A percentile compares a stretch with the other conserved stretches of the same genome.
These are phyloP conservation scores for Chaetomium sp. DNA, from an alignment of 2,329 filamentous ascomycete species.

Conservation along the genomic window DNA sequence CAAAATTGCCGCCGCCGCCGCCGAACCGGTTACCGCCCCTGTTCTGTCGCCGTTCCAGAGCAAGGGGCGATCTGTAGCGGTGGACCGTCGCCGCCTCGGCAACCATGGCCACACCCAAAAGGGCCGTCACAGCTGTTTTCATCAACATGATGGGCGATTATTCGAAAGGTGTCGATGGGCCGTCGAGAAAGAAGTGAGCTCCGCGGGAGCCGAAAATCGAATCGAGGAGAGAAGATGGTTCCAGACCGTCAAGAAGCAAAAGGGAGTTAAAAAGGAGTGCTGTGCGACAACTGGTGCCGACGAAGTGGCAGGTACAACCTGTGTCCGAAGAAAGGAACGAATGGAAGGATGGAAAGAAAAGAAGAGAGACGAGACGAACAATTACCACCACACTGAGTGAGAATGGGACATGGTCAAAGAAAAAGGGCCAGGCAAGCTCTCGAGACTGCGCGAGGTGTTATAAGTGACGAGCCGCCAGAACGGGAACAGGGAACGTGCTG, in stretches of 20 bases:
- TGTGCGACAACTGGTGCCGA: conserved; percentile 48
- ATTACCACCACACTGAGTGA: conserved; percentile 49
- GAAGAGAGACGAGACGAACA: conserved; percentile 30
- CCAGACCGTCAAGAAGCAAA: conserved; percentile 49
- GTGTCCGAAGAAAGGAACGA: conserved; percentile 46
- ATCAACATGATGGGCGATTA: conserved; percentile 52
- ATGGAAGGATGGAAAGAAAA: conserved; percentile 47
- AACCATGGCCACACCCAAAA: conserved; percentile 51
- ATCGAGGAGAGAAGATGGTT: conserved; percentile 46
- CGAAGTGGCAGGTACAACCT: conserved; percentile 36
- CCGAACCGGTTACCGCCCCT: conserved; percentile 20
- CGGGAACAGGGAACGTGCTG: conserved; percentile 24
- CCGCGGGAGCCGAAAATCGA: conserved; percentile 34
- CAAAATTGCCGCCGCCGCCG: too few species aligned
- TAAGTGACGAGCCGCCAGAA: conserved; percentile 26
- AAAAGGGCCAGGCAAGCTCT: conserved; percentile 38
- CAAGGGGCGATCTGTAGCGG: conserved; percentile 42
- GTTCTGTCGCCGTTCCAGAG: conserved; percentile 48
- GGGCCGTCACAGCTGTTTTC: conserved; percentile 52
- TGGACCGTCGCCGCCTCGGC: conserved; percentile 50
- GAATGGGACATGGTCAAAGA: conserved; percentile 46
- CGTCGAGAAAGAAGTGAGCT: conserved; percentile 31
- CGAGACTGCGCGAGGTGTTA: conserved; percentile 36
- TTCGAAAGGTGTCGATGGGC: conserved; percentile 18
- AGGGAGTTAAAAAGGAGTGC: conserved; percentile 46